Base-by-base conservation (phyloP, 2,329 filamentous ascomycete species). In the Leptographium flavum region DNA sequence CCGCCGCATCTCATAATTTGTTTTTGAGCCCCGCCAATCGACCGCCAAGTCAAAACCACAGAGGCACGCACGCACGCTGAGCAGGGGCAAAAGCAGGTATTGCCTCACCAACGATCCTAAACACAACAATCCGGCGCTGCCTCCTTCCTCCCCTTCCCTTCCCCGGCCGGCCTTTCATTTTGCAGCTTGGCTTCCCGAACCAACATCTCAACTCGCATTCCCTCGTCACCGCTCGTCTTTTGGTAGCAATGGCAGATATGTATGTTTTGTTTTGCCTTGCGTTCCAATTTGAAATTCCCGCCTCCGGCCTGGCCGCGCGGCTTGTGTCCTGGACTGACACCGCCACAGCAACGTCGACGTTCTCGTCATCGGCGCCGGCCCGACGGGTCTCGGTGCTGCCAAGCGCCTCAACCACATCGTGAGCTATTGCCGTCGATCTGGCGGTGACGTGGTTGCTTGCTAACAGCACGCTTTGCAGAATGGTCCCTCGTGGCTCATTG, bases 391-490 rank as follows among this genome's bases (percentile, higher is more conserved):
- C 57, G 92, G 92, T 74, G 92, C 92, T 63, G 92, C 92, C 58
- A 98, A 98, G 75, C 86, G 92, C 63, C 78, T 98, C 55, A 83
- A 96, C 68, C 92, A 98, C 69, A 81, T 95, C 61, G 92, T 96
- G 73, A 56, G 73, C 13, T 13, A 5, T 21, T n/a, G n/a, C 10
- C 9, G 28, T 22, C 33, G 13, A n/a, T 10, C 31, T 35, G 15
- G 11, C 11, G 8, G 5, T 11, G n/a, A 6, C 11, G 13, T 37
- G 33, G 52, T 55, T 54, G 59, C 62, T 14, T 22, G 19, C 35
- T 37, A 15, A 37, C 21, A 2, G 57, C 54, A 52, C 49, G 43
- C 43, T 40, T 46, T 52, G 47, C 58, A 96, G 90, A 75, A 94
- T 61, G 83, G 82, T 54, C 83, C 87, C 56, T 95, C 88, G 60